Evolutionary conservation across 164 flowering plant species (phyloP).

Genomic region (Saururus chinensis): DNA sequence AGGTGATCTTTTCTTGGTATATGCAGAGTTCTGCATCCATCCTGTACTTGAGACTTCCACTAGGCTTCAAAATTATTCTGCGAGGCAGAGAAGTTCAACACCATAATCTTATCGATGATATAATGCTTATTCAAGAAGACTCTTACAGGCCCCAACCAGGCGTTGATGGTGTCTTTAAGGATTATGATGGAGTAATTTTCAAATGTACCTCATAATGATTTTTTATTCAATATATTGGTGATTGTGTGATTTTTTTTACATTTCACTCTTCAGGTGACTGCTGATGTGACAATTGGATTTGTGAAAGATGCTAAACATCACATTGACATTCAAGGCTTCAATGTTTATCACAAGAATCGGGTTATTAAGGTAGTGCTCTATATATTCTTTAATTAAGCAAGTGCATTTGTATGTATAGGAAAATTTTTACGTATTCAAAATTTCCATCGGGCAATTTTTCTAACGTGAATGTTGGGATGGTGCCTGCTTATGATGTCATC

Average conservation of each 20-base stretch:
- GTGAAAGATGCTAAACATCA: conserved; percentile 91
- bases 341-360: conserved; percentile 92
- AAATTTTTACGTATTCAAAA: too few relatives aligned
- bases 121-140: conserved; percentile 59
- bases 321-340: conserved; percentile 91
- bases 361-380: conserved; percentile 59
- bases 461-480: too few relatives aligned
- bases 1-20: background rate
- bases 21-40: conserved; percentile 87
- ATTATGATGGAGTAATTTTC: conserved; percentile 31
- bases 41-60: conserved; percentile 79
- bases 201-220: background rate
- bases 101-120: conserved; percentile 84
- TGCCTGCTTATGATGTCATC: too few relatives aligned
- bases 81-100: conserved; percentile 91
- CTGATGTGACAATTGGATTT: conserved; percentile 81
- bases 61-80: conserved; percentile 60
- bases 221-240: background rate
- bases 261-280: conserved; percentile 39
- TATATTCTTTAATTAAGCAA: too few relatives aligned
- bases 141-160: conserved; percentile 63
- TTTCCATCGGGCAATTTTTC: background rate
- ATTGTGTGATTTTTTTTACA: background rate
- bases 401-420: conserved; percentile 7
- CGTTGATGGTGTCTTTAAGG: conserved; percentile 42